A percentile compares a stretch with the other conserved stretches of the same genome.
Evolutionary conservation across 176 grass and related monocot species (phyloP).

Genomic region (Miscanthus lutarioriparius): DNA sequence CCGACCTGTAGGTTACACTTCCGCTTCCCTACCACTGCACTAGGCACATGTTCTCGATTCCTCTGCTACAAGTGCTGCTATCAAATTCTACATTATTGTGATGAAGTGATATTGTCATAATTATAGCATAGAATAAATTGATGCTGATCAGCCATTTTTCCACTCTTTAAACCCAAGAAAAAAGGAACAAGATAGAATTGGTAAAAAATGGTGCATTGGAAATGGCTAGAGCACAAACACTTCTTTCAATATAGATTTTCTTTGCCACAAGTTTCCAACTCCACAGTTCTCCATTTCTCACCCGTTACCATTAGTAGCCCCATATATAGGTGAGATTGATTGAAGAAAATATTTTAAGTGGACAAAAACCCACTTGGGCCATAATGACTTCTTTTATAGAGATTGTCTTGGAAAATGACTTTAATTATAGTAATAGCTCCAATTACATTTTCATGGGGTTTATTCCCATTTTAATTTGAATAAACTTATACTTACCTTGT

Average conservation of each 20-base stretch:
- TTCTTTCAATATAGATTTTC: background rate
- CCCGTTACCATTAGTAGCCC: background rate
- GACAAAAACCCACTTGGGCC: background rate
- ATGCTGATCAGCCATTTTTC: background rate
- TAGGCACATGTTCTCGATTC: too few species aligned
- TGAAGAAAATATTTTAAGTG: background rate
- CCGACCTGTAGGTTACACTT: too few species aligned
- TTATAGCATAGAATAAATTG: background rate
- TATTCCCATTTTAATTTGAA: background rate
- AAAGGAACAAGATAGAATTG: background rate
- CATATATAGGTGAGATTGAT: background rate
- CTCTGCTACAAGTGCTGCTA: background rate
- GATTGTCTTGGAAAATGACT: background rate
- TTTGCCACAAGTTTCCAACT: background rate
- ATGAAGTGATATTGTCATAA: background rate
- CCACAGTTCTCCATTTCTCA: background rate
- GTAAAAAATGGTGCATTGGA: background rate
- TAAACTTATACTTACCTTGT: slow-evolving; percentile 4
- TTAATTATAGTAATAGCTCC: background rate
- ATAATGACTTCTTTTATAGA: background rate
- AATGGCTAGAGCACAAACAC: background rate
- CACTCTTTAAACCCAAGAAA: background rate
- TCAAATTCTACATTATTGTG: background rate
- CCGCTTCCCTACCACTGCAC: too few species aligned
- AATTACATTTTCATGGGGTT: background rate